Evolutionary conservation across 495 filamentous ascomycete genomes (phyloP).

Genomic region (Sabuloglossum arenarium): DNA sequence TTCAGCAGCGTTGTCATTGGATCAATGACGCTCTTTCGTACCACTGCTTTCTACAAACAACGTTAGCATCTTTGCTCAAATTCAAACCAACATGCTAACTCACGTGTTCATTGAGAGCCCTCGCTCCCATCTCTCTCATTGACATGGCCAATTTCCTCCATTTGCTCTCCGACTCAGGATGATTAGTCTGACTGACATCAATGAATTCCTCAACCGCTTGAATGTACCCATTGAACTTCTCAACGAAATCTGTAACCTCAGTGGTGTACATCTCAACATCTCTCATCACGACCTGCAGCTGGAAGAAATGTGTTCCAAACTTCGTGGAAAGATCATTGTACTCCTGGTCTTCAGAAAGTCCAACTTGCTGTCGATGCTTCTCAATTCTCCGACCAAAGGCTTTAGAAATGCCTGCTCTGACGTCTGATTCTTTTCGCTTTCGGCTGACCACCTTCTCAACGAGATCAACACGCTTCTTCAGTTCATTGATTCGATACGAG

Average conservation of each 20-base stretch:
- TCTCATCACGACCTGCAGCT: constrained; percentile 70
- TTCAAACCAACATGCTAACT: constrained; percentile 18
- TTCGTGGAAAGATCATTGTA: constrained; percentile 57
- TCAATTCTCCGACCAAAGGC: constrained; percentile 73
- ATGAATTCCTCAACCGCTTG: constrained; percentile 45
- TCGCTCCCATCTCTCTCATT: constrained; percentile 58
- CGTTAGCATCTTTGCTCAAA: neutral
- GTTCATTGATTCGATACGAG: constrained; percentile 70
- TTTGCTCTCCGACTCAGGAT: constrained; percentile 71
- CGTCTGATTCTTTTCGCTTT: constrained; percentile 80
- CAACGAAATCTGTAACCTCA: constrained; percentile 45
- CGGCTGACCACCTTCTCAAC: constrained; percentile 70
- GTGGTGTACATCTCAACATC: constrained; percentile 77
- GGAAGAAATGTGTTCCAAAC: constrained; percentile 72
- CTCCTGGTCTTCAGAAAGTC: constrained; percentile 49
- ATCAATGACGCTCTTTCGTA: constrained; percentile 66
- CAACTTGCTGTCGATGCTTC: constrained; percentile 49
- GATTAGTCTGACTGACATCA: constrained; percentile 36
- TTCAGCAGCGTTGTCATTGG: constrained; percentile 68
- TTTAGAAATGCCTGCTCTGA: constrained; percentile 60
- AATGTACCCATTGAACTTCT: constrained; percentile 48
- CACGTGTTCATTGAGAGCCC: constrained; percentile 71
- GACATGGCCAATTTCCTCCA: constrained; percentile 72
- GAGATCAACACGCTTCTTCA: constrained; percentile 77
- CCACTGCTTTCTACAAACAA: constrained; percentile 12